phyloP scores from a whole-genome alignment of 2,329 filamentous ascomycete species.

The Beauveria asiatica region DNA sequence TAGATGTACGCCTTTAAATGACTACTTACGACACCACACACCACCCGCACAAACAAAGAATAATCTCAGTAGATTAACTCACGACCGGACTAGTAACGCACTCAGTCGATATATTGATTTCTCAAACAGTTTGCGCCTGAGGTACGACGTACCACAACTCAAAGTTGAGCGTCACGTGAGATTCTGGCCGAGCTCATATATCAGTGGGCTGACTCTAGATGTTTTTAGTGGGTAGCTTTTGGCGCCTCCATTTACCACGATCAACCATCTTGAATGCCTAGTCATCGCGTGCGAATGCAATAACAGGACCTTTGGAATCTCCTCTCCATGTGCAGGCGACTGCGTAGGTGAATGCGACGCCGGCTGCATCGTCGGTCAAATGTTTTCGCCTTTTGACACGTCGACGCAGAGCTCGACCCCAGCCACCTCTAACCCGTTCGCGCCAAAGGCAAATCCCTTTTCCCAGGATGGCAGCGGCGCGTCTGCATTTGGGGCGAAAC shows the following conservation, averaged over 20 bases:
- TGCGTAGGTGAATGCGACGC: slow-evolving; percentile 29
- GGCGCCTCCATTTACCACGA: slow-evolving; percentile 6
- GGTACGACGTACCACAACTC: neutral
- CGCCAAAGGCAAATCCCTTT: slow-evolving; percentile 23
- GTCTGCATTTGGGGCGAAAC: slow-evolving; percentile 11
- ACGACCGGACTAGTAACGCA: neutral
- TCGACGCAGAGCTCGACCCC: slow-evolving; percentile 27
- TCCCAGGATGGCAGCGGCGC: slow-evolving; percentile 23
- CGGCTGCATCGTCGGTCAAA: slow-evolving; percentile 32
- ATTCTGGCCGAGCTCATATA: neutral
- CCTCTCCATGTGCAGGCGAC: slow-evolving; percentile 26
- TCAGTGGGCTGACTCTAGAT: neutral
- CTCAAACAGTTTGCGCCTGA: neutral
- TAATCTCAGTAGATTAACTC: neutral
- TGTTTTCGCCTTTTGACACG: slow-evolving; percentile 30
- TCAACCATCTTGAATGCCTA: slow-evolving; percentile 6
- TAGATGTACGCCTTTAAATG: neutral
- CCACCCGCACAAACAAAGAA: neutral
- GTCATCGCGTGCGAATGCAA: slow-evolving; percentile 6
- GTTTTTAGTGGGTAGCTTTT: slow-evolving; percentile 9
- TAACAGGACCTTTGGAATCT: slow-evolving; percentile 2
- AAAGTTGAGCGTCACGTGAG: slow-evolving; percentile 5
- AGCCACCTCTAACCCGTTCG: slow-evolving; percentile 27
- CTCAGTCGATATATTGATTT: neutral
- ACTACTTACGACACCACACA: neutral